Evolutionary conservation across 371 early-diverging fungal species (phyloP).

Genomic region (Sporodiniella umbellata): DNA sequence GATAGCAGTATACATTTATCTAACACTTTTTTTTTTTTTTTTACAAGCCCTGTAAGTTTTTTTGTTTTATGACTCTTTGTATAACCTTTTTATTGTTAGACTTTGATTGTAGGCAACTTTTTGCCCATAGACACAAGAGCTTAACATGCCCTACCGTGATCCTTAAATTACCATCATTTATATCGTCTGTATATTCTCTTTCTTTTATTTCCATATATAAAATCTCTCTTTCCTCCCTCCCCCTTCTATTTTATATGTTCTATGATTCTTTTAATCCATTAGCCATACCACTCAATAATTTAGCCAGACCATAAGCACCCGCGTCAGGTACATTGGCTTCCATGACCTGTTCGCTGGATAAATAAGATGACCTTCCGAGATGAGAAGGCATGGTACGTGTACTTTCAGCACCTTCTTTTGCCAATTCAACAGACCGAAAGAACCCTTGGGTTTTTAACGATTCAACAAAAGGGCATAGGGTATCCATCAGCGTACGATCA

Average conservation of each 20-base stretch:
- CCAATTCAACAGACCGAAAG: slow-evolving; percentile 52
- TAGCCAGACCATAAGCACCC: slow-evolving; percentile 65
- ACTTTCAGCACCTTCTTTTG: slow-evolving; percentile 51
- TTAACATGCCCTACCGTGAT: not conserved
- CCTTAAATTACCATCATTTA: not conserved
- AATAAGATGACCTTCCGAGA: slow-evolving; percentile 72
- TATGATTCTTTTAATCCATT: not conserved
- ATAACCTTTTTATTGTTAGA: slow-evolving; percentile 9
- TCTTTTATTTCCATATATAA: not conserved
- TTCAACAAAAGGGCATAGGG: slow-evolving; percentile 65
- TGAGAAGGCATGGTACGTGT: slow-evolving; percentile 59
- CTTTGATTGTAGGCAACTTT: slow-evolving; percentile 78
- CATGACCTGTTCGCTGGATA: slow-evolving; percentile 48
- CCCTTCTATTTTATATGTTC: no score
- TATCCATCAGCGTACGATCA: slow-evolving; percentile 80
- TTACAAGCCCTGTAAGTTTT: slow-evolving; percentile 26
- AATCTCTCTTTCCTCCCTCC: no score
- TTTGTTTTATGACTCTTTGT: not conserved
- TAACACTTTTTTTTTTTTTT: not conserved
- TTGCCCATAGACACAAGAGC: slow-evolving; percentile 44
- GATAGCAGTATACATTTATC: not conserved
- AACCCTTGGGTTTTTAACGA: slow-evolving; percentile 30
- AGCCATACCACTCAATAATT: slow-evolving; percentile 52
- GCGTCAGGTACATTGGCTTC: slow-evolving; percentile 58
- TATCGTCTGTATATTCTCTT: slow-evolving; percentile 1